Percentiles rank a stretch among this genome's conserved stretches.
Evolutionary conservation across 2,329 filamentous ascomycete genomes (phyloP).

Genomic region (Gnomoniopsis sp.): DNA sequence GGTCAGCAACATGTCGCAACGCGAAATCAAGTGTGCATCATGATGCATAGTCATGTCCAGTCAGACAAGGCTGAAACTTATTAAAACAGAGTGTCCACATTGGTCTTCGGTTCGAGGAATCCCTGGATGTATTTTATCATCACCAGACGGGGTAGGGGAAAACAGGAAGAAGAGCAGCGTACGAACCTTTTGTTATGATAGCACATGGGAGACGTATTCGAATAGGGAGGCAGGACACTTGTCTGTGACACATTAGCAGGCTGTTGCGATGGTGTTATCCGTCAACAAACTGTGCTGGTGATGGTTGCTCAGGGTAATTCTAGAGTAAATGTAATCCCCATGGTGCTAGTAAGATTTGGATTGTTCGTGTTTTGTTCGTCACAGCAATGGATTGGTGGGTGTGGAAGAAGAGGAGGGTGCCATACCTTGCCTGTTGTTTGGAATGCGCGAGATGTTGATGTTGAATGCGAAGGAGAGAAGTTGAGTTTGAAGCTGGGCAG

Average conservation of each 20-base stretch:
- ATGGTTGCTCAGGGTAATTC: constrained; percentile 54
- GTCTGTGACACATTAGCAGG: constrained; percentile 4
- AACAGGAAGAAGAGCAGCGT: constrained; percentile 14
- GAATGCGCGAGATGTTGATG: constrained; percentile 7
- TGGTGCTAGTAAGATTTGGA: constrained; percentile 58
- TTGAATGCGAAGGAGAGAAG: not conserved
- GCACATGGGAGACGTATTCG: not conserved
- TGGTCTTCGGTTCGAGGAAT: constrained; percentile 66
- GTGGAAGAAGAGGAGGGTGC: not conserved
- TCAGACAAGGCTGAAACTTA: constrained; percentile 70
- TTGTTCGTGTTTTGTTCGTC: constrained; percentile 53
- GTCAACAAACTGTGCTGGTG: constrained; percentile 7
- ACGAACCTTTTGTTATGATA: constrained; percentile 44
- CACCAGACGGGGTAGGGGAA: constrained; percentile 35
- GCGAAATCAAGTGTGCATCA: constrained; percentile 13
- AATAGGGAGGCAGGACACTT: constrained; percentile 9
- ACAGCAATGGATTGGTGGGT: constrained; percentile 28
- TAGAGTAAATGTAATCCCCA: constrained; percentile 53
- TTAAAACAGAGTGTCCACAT: constrained; percentile 58
- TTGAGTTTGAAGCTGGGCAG: not conserved
- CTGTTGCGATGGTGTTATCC: not conserved
- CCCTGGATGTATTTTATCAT: constrained; percentile 62
- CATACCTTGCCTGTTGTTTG: constrained; percentile 26
- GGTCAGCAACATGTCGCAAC: constrained; percentile 33
- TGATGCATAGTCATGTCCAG: constrained; percentile 32